These are phyloP conservation scores for Trypanosoma melophagium DNA, from an alignment of 208 protist species.

Conservation along the genomic window DNA sequence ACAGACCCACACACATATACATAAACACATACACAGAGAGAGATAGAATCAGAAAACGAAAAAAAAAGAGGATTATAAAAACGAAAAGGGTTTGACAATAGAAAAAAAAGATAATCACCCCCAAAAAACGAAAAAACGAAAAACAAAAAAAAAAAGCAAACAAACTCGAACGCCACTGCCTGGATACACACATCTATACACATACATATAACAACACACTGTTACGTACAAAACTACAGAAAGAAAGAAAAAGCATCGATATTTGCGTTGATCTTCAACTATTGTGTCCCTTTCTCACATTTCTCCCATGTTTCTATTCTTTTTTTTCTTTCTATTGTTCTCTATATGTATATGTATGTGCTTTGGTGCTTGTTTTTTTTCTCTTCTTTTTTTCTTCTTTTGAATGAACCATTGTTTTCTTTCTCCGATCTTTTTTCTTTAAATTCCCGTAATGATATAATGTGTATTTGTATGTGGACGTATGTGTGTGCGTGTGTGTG, in stretches of 20 bases:
- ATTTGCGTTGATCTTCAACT: too few species aligned
- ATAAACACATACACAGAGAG: neutral
- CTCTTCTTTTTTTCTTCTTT: too few species aligned
- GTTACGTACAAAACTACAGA: neutral
- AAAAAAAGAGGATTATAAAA: neutral
- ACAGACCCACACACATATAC: neutral
- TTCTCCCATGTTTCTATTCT: too few species aligned
- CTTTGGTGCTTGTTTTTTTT: too few species aligned
- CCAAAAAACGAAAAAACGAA: neutral
- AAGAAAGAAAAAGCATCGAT: constrained; percentile 5
- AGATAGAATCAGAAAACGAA: constrained; percentile 1
- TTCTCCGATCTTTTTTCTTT: too few species aligned
- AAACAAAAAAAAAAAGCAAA: constrained; percentile 9
- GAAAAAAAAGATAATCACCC: neutral
- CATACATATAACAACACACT: constrained; percentile 23
- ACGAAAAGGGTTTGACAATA: neutral
- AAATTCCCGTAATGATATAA: too few species aligned
- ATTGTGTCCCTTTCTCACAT: too few species aligned
- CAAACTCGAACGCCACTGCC: neutral
- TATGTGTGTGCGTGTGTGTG: too few species aligned
- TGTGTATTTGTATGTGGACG: too few species aligned
- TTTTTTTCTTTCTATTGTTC: too few species aligned
- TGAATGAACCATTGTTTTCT: too few species aligned
- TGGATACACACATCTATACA: constrained; percentile 20
- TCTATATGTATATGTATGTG: too few species aligned